Conservation (phyloP, 169 alveolate species). For the Miamiensis avidus region DNA sequence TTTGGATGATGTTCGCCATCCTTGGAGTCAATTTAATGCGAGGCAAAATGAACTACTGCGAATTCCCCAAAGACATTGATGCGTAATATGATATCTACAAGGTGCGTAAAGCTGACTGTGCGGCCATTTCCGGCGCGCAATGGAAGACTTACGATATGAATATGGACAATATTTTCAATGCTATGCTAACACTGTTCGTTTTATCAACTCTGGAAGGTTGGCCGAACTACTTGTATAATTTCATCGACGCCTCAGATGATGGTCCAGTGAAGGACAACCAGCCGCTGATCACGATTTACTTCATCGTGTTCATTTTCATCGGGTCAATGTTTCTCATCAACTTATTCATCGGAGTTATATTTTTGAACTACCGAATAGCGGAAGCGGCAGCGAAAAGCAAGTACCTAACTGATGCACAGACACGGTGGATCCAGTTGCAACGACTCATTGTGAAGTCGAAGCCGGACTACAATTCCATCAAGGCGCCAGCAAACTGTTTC, state of each 20-base stretch:
- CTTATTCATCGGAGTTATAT: constrained; percentile 81
- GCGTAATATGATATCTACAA: not conserved
- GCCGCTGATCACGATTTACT: constrained; percentile 58
- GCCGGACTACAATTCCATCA: constrained; percentile 58
- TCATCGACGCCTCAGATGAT: constrained; percentile 57
- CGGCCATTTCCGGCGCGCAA: not conserved
- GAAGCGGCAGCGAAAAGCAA: constrained; percentile 64
- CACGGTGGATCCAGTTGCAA: constrained; percentile 74
- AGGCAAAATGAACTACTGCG: constrained; percentile 37
- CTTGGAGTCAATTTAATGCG: constrained; percentile 33
- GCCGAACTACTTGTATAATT: constrained; percentile 70
- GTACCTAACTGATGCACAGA: constrained; percentile 67
- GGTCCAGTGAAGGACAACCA: constrained; percentile 53
- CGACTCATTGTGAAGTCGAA: constrained; percentile 58
- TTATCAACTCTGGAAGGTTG: constrained; percentile 87
- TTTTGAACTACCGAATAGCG: constrained; percentile 73
- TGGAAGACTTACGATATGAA: constrained; percentile 61
- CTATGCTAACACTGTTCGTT: constrained; percentile 76
- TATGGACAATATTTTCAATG: constrained; percentile 74
- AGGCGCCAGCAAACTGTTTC: constrained; percentile 54
- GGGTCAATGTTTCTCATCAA: constrained; percentile 82
- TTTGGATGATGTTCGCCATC: constrained; percentile 53
- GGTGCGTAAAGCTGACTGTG: not conserved
- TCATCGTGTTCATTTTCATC: constrained; percentile 73
- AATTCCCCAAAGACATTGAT: constrained; percentile 11